A percentile compares a stretch with the other conserved stretches of the same genome.
Evolutionary conservation across 148 eudicot genomes (phyloP).

Genomic region (Cornus suecica): DNA sequence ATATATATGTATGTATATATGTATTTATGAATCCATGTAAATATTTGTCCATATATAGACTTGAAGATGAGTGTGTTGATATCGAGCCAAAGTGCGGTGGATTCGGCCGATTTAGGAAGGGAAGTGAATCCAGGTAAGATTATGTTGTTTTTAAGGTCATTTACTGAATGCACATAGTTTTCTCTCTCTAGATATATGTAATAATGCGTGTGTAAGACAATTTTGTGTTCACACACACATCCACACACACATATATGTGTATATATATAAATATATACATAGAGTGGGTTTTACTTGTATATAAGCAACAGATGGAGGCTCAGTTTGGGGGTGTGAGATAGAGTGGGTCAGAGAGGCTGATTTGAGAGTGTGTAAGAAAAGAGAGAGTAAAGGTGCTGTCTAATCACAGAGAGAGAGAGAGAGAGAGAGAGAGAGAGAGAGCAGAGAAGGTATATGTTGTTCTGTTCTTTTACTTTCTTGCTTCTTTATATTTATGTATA

Average conservation of each 20-base stretch:
- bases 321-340: neutral
- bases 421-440: neutral
- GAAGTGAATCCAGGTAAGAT: slow-evolving; percentile 10
- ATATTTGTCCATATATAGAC: neutral
- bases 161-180: neutral
- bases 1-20: neutral
- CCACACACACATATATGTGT: too few relatives aligned
- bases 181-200: neutral
- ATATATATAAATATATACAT: neutral
- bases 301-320: too few relatives aligned
- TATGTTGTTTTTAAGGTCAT: neutral
- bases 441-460: too few relatives aligned
- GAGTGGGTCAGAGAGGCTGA: too few relatives aligned
- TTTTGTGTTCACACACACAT: too few relatives aligned
- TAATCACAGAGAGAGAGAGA: too few relatives aligned
- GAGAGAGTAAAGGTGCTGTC: too few relatives aligned
- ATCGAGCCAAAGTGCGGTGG: neutral
- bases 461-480: too few relatives aligned
- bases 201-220: neutral
- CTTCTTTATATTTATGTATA: too few relatives aligned
- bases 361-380: too few relatives aligned
- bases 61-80: slow-evolving; percentile 2
- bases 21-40: too few relatives aligned
- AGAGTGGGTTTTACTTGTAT: too few relatives aligned
- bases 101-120: neutral